Base-by-base conservation (phyloP, 176 grass and related monocot species). In the Hsuehochloa calcarea region DNA sequence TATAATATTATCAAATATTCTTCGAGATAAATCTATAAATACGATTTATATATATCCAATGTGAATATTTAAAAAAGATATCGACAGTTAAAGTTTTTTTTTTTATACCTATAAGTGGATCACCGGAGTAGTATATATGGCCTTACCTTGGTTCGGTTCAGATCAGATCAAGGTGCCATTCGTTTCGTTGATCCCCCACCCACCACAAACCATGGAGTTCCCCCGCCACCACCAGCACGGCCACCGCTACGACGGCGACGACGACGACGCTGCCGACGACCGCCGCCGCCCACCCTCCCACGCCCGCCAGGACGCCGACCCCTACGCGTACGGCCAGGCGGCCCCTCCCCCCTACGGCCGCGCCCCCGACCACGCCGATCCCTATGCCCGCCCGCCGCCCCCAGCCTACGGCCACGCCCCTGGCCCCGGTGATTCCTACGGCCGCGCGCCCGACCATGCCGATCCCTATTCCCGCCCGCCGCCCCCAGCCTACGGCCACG, bases 181-280 rank as follows among this genome's bases (percentile, higher is more conserved):
- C 82, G 50, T 50, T 68, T 39, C 6, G 16, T 34, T 7, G 4
- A 34, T 65, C 27, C 65, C 35, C 4, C 58, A 6, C 37, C 8
- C 2, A 9, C 13, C 29, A 0, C 59, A 31, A 45, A 59, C 31
- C 61, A 87, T 87, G 85, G 78, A 81, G 20, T 87, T 74, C 77
- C 78, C 69, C 7, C 77, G 67, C 47, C 84, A 29, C 52, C 84
- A 61, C 75, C 52, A 35, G 74, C 85, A 87, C 61, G 65, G n/a
- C 16, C 40, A 41, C 85, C 16, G 34, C 77, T 43, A 26, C 63
- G 51, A 64, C 54, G 68, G 74, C 79, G 44, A 45, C 68, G 74
- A 78, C 12, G 68, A 78, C 79, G 44, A 45, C 68, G 74, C 68
- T 8, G 62, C 43, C 43, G 43, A 63, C 79, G 82, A 69, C 17